Conservation (phyloP, 1,284 basidiomycete species). For the Waitea zeae region DNA sequence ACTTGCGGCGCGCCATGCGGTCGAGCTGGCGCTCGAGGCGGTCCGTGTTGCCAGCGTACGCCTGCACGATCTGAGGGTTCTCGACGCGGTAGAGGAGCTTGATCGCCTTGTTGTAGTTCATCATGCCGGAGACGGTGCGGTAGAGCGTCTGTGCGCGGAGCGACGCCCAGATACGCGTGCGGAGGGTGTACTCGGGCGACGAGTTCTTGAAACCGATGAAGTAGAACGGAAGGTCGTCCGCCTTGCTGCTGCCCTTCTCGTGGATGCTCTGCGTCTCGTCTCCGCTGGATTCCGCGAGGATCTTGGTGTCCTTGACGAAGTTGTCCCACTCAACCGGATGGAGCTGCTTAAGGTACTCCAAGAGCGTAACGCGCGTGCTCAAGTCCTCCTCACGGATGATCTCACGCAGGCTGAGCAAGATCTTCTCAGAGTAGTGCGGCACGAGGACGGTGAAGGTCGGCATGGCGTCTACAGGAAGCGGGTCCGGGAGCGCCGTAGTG, state of each 20-base stretch:
- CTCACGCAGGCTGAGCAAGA: slow-evolving; percentile 82
- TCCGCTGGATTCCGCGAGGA: slow-evolving; percentile 69
- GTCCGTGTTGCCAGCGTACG: slow-evolving; percentile 95
- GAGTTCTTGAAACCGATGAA: slow-evolving; percentile 99
- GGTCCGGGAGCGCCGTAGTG: slow-evolving; percentile 84
- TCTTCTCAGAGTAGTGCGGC: slow-evolving; percentile 96
- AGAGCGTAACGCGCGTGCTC: slow-evolving; percentile 84
- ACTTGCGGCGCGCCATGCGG: slow-evolving; percentile 94
- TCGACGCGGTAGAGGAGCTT: slow-evolving; percentile 98
- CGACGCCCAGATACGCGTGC: slow-evolving; percentile 99
- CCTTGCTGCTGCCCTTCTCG: slow-evolving; percentile 64
- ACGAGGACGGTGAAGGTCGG: slow-evolving; percentile 94
- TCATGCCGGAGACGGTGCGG: slow-evolving; percentile 99
- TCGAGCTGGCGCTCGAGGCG: slow-evolving; percentile 93
- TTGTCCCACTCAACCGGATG: slow-evolving; percentile 99
- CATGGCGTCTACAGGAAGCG: slow-evolving; percentile 90
- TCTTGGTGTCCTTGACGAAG: slow-evolving; percentile 99
- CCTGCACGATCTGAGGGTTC: slow-evolving; percentile 97
- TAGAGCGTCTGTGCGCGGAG: slow-evolving; percentile 96
- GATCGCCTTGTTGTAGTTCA: slow-evolving; percentile 99
- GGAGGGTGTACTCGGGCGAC: slow-evolving; percentile 95
- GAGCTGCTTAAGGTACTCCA: slow-evolving; percentile 96
- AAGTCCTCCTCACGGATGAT: slow-evolving; percentile 96
- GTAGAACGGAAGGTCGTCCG: slow-evolving; percentile 97
- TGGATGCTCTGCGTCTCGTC: slow-evolving; percentile 41